Percentiles rank a stretch among this genome's conserved stretches.
phyloP scores from a whole-genome alignment of 345 rosid genomes.

The Brassica rapa region DNA sequence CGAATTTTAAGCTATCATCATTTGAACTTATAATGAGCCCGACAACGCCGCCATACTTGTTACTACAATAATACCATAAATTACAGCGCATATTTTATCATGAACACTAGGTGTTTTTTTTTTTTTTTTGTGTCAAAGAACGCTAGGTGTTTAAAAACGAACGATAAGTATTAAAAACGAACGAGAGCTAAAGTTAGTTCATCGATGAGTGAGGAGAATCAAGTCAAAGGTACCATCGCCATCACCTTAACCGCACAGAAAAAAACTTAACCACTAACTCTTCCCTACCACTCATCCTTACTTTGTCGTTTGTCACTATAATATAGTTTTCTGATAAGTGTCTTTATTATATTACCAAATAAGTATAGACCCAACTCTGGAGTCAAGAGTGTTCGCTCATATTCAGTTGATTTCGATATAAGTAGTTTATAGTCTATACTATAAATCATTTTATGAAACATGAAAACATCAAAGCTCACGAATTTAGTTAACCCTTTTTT shows the following conservation, averaged over 20 bases:
- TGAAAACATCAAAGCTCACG: neutral
- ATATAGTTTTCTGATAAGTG: neutral
- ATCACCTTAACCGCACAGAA: constrained; percentile 31
- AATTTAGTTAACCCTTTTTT: neutral
- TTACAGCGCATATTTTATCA: neutral
- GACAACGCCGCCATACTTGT: constrained; percentile 37
- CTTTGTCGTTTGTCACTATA: constrained; percentile 24
- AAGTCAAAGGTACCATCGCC: constrained; percentile 41
- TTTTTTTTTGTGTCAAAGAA: no score
- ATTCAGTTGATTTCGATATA: neutral
- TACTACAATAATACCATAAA: no score
- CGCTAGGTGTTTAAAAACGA: neutral
- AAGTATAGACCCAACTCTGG: neutral
- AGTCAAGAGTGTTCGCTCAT: neutral
- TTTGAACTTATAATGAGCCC: constrained; percentile 14
- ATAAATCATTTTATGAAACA: neutral
- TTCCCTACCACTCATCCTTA: constrained; percentile 42
- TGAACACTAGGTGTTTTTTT: neutral
- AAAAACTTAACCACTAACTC: constrained; percentile 12
- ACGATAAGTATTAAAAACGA: constrained; percentile 12
- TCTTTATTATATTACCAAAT: constrained; percentile 2
- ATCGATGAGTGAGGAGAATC: constrained; percentile 29
- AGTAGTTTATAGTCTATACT: neutral
- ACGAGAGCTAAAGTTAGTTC: constrained; percentile 11
- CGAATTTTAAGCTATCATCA: neutral